Percentiles rank a stretch among this genome's conserved stretches.
These are phyloP conservation scores for Berberis vulgaris DNA, from an alignment of 164 flowering plant species.

Conservation along the genomic window DNA sequence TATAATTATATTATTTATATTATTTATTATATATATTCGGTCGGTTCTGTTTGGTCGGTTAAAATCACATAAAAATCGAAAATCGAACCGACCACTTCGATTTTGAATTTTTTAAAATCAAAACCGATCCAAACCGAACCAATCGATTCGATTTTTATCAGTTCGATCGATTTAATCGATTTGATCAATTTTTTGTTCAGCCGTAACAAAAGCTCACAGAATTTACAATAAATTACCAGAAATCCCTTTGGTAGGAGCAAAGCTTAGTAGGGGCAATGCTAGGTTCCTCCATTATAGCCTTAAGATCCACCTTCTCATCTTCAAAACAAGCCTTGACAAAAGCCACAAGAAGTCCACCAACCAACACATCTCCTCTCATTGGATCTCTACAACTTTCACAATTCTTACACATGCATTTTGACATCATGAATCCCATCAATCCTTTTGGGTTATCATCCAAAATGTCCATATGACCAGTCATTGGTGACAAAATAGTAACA, in stretches of 20 bases:
- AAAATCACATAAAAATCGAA: no score
- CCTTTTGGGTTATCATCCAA: slow-evolving; percentile 22
- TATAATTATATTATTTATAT: no score
- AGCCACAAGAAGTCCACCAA: slow-evolving; percentile 36
- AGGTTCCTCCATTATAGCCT: slow-evolving; percentile 16
- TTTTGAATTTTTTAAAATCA: no score
- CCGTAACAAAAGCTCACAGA: no score
- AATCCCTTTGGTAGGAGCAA: slow-evolving; percentile 5
- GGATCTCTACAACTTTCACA: slow-evolving; percentile 21
- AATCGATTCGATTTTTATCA: no score
- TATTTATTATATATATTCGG: no score
- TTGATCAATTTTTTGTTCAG: no score
- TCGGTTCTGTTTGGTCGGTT: no score
- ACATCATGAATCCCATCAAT: neutral
- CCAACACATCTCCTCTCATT: slow-evolving; percentile 46
- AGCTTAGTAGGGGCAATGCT: slow-evolving; percentile 24
- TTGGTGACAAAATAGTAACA: slow-evolving; percentile 23
- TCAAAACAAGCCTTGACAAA: slow-evolving; percentile 25
- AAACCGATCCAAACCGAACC: no score
- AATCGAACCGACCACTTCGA: no score
- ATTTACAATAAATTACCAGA: no score
- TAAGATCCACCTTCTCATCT: slow-evolving; percentile 12
- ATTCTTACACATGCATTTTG: slow-evolving; percentile 16
- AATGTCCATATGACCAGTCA: slow-evolving; percentile 48
- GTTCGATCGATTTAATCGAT: no score